Evolutionary conservation across 2,329 filamentous ascomycete species (phyloP).

Genomic region (Cladophialophora carrionii): DNA sequence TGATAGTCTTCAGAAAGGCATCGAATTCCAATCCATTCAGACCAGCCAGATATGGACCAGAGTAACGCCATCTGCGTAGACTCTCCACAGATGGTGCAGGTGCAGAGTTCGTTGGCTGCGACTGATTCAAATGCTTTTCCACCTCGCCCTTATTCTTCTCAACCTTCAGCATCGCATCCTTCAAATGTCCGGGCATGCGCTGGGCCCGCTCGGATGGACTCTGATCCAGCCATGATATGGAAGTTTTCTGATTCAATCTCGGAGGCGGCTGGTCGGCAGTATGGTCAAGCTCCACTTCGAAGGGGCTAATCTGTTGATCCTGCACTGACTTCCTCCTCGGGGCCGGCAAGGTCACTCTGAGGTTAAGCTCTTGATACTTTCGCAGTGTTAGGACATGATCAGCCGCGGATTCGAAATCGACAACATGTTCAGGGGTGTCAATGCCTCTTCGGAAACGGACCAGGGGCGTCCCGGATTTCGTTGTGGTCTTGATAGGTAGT

Average conservation of each 20-base stretch:
- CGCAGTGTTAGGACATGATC: constrained; percentile 78
- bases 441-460: constrained; percentile 72
- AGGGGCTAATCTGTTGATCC: constrained; percentile 40
- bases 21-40: constrained; percentile 61
- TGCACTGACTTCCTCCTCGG: constrained; percentile 12
- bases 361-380: constrained; percentile 82
- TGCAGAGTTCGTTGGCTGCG: constrained; percentile 6
- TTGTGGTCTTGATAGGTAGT: constrained; percentile 75
- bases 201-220: constrained; percentile 25
- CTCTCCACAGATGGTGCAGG: constrained; percentile 5
- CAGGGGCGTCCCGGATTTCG: constrained; percentile 71
- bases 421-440: constrained; percentile 84
- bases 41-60: constrained; percentile 62
- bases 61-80: constrained; percentile 56
- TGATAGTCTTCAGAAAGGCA: constrained; percentile 53
- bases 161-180: constrained; percentile 26
- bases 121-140: constrained; percentile 7
- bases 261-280: constrained; percentile 27
- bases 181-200: constrained; percentile 32
- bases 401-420: constrained; percentile 80
- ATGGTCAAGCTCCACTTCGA: constrained; percentile 38
- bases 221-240: constrained; percentile 26
- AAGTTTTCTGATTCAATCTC: constrained; percentile 1
- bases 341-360: constrained; percentile 53
- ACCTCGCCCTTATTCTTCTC: constrained; percentile 6